Evolutionary conservation across 2,329 filamentous ascomycete genomes (phyloP), one percentile per base, ranked within the genome.

Genomic region (Emmonsiellopsis sp.): DNA sequence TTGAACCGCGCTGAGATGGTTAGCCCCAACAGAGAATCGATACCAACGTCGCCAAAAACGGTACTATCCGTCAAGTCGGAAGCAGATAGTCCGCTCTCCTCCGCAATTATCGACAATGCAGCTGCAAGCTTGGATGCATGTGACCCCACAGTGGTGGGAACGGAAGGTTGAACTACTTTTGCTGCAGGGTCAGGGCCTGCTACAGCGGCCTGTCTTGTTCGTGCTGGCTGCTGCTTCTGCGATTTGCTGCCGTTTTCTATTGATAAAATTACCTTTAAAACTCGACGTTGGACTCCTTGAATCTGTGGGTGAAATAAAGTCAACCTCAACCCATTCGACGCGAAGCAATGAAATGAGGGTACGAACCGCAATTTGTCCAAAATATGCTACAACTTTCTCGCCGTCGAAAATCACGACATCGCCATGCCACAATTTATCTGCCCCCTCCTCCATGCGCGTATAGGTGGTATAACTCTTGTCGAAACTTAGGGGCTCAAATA

Each of bases 11-110:
- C 53, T 6, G 53, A 32, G 11, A 49, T n/a, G 14, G 31, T 76
- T 71, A 77, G 77, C 0, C 67, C 72, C 68, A 76, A 73, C 0
- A 79, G 64, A 0, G 76, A 79, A 60, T 79, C 76, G 34, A 78
- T 75, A 1, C 76, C 76, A 2, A 77, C 53, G 40, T 76, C 71
- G 6, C 64, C 67, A n/a, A 77, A 63, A 13, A 65, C 56, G 6
- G 61, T 60, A 14, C 71, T 65, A 31, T 60, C 51, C 33, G 66
- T 63, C 13, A 77, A 69, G 32, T 75, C 71, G 4, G 10, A 36
- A 21, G 64, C 1, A 27, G 34, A 0, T 55, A 8, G 7, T 17
- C 57, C 58, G 13, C 51, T 59, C 21, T 61, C 59, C 10, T 59
- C 57, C n/a, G 55, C 47, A 10, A 61, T 49, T 17, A 61, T 56